phyloP scores from a whole-genome alignment of 768 basidiomycete species.

The Cyathus striatus region DNA sequence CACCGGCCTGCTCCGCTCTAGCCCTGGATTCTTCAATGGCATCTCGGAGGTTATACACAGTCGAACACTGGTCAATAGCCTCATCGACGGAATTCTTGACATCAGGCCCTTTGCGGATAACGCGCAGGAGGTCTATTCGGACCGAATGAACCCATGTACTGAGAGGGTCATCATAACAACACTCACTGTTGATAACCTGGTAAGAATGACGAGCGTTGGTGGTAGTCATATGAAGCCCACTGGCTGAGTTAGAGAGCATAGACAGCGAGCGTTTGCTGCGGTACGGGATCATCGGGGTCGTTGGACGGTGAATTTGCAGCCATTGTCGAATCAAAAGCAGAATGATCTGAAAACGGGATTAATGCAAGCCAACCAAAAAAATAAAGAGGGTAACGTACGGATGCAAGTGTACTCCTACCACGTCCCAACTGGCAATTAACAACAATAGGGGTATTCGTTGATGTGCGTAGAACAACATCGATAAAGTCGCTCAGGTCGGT shows the following conservation, averaged over 20 bases:
- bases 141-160: constrained; percentile 2
- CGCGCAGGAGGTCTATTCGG: constrained; percentile 69
- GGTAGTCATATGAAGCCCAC: constrained; percentile 23
- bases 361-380: background rate
- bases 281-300: constrained; percentile 32
- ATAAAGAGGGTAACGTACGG: constrained; percentile 39
- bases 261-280: constrained; percentile 37
- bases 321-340: constrained; percentile 82
- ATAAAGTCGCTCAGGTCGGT: constrained; percentile 73
- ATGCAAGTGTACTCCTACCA: constrained; percentile 88
- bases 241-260: constrained; percentile 28
- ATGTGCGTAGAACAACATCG: constrained; percentile 67
- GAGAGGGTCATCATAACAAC: background rate
- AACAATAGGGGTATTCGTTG: constrained; percentile 74
- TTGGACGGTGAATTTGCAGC: constrained; percentile 47
- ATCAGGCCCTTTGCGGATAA: constrained; percentile 78
- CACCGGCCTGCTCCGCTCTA: constrained; percentile 72
- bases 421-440: constrained; percentile 95
- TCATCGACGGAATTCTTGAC: constrained; percentile 87
- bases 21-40: constrained; percentile 80
- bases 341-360: constrained; percentile 48
- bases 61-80: constrained; percentile 81
- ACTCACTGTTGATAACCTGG: constrained; percentile 84
- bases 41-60: constrained; percentile 82
- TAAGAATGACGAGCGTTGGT: constrained; percentile 61